A percentile compares a stretch with the other conserved stretches of the same genome.
These are phyloP conservation scores for Geosiphon pyriformis DNA, from an alignment of 192 early-diverging fungal species.

Conservation along the genomic window DNA sequence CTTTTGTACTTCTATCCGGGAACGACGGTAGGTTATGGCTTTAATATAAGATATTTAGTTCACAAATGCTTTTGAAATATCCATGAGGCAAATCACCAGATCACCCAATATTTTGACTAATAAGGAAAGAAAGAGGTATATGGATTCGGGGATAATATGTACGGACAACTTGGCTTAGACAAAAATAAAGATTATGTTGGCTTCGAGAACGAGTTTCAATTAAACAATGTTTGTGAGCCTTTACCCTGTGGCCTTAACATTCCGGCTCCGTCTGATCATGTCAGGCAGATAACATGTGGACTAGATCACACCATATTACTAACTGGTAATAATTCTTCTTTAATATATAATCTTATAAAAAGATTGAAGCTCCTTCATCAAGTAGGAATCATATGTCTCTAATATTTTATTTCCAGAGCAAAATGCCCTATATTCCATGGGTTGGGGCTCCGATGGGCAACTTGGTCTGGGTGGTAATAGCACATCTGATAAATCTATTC, in stretches of 20 bases:
- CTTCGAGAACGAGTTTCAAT: not conserved
- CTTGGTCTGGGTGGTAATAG: slow-evolving; percentile 51
- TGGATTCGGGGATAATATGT: slow-evolving; percentile 62
- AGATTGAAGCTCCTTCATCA: not conserved
- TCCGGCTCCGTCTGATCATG: slow-evolving; percentile 27
- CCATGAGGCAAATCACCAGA: not conserved
- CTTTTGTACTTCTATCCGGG: not conserved
- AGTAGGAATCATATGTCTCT: not conserved
- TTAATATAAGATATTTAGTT: not conserved
- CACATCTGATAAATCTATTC: slow-evolving; percentile 35
- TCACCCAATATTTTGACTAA: not conserved
- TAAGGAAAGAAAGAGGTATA: slow-evolving; percentile 28
- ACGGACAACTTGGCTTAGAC: slow-evolving; percentile 60
- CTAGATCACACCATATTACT: slow-evolving; percentile 61
- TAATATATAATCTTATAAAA: not conserved
- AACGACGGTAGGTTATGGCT: not conserved
- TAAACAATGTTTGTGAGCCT: slow-evolving; percentile 28
- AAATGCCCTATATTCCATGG: slow-evolving; percentile 59
- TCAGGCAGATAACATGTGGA: slow-evolving; percentile 57
- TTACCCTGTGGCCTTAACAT: slow-evolving; percentile 25
- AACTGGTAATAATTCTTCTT: slow-evolving; percentile 38
- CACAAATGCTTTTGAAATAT: not conserved
- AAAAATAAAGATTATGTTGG: slow-evolving; percentile 31
- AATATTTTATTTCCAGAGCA: slow-evolving; percentile 18
- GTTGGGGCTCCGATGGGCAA: slow-evolving; percentile 76